These are phyloP conservation scores for Rhodotorula paludigena DNA, from an alignment of 768 basidiomycete species.

Conservation along the genomic window DNA sequence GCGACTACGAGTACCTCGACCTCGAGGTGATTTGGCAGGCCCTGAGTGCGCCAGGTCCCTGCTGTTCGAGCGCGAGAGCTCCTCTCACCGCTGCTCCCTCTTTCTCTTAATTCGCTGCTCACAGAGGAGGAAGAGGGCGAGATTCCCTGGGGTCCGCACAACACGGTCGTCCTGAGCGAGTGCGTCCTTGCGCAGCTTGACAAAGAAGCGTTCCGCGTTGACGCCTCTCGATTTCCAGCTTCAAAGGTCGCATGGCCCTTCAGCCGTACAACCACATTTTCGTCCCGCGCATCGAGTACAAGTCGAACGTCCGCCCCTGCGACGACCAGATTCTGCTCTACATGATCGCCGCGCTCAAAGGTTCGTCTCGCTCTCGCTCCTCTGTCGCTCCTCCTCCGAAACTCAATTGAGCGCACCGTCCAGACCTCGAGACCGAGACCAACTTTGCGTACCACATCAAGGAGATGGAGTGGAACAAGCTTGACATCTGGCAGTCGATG, in stretches of 20 bases:
- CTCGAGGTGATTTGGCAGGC: constrained; percentile 23
- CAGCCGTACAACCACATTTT: constrained; percentile 25
- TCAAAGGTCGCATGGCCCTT: background rate
- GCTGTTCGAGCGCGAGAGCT: no score
- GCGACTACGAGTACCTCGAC: constrained; percentile 29
- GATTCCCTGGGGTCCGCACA: constrained; percentile 15
- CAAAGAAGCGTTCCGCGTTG: no score
- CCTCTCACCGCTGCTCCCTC: no score
- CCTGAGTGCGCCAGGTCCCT: background rate
- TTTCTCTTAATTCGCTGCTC: background rate
- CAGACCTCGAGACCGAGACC: constrained; percentile 26
- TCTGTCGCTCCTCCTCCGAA: background rate
- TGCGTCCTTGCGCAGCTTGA: background rate
- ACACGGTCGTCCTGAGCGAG: constrained; percentile 29
- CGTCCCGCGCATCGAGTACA: constrained; percentile 13
- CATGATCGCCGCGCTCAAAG: constrained; percentile 13
- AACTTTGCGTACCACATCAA: constrained; percentile 29
- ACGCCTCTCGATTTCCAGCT: background rate
- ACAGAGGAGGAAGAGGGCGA: constrained; percentile 20
- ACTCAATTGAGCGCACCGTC: background rate
- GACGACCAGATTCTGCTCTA: constrained; percentile 28
- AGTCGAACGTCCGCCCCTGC: background rate
- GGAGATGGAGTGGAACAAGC: background rate
- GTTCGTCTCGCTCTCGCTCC: background rate
- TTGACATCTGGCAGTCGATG: background rate